Evolutionary conservation across 2,329 filamentous ascomycete genomes (phyloP), one percentile per base, ranked within the genome.

Genomic region (Zasmidium citrigriseum): DNA sequence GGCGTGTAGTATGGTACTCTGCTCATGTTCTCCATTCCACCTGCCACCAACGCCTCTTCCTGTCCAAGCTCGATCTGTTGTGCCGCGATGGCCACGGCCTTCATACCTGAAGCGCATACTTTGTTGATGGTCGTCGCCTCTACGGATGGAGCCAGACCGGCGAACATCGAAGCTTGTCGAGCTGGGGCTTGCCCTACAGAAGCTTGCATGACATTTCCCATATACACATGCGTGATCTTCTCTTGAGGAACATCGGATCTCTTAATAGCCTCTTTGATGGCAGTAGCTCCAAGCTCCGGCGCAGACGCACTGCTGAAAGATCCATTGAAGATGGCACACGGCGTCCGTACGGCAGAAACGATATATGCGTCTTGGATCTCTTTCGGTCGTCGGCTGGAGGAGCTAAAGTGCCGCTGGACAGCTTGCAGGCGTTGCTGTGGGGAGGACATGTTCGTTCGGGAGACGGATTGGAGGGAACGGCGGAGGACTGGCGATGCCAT

Each of bases 11-110:
- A 96, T 2, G 95, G 95, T 3, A 96, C 91, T 41, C 89, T 85
- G 4, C 90, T 91, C 95, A 99, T 99, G 77, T 91, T 97, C 80
- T 99, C 95, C 90, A 99, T 97, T 54, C 95, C 95, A 62, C 95
- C 95, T 1, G 95, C 95, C 7, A 98, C 83, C 73, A 96, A 90
- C 0, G 90, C 93, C 70, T 96, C 90, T 16, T 91, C 86, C 10
- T 96, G 83, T 4, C 95, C 93, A 11, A 99, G 84, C 76, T 97
- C 91, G 68, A 98, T 96, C 71, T 96, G 95, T 72, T 96, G 91
- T 1, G 93, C 93, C 1, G 93, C 95, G 46, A 98, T 84, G 21
- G 85, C 87, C 3, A 98, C 92, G 1, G 95, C 90, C 76, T 99
- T 99, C 65, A 99, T 81, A 4, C 95, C 95, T 0, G 93, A 97